Evolutionary conservation across 805 yeast species (phyloP).

Genomic region (Schizosaccharomyces cryophilus): DNA sequence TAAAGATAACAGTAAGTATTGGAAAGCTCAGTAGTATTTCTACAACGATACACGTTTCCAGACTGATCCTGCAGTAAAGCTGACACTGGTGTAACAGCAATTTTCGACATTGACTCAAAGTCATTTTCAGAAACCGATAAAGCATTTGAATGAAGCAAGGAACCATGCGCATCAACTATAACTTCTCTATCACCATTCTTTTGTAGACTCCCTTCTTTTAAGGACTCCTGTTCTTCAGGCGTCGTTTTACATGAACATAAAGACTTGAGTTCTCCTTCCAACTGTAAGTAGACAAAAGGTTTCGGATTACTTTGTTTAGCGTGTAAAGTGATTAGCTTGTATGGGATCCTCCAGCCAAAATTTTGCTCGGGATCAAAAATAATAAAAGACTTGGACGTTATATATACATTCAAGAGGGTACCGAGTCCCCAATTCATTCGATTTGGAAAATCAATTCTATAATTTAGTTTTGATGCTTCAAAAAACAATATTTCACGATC

Average conservation of each 20-base stretch:
- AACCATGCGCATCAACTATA: too few species aligned
- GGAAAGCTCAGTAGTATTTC: too few species aligned
- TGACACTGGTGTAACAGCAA: too few species aligned
- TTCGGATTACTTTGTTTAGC: not conserved
- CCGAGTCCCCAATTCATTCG: too few species aligned
- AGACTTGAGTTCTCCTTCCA: not conserved
- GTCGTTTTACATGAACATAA: not conserved
- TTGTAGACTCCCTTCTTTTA: too few species aligned
- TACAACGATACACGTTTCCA: too few species aligned
- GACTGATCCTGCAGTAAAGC: too few species aligned
- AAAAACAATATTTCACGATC: not conserved
- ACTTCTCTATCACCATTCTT: too few species aligned
- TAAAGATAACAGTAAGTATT: too few species aligned
- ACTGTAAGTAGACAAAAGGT: not conserved
- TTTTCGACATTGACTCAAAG: too few species aligned
- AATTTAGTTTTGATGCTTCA: not conserved
- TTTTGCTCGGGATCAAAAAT: not conserved
- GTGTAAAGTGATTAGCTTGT: not conserved
- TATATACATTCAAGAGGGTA: not conserved
- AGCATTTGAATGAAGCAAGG: too few species aligned
- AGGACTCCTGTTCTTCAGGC: not conserved
- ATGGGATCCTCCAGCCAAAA: not conserved
- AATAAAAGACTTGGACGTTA: not conserved
- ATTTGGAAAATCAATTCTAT: not conserved
- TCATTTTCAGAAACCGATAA: too few species aligned